Evolutionary conservation across 2,329 filamentous ascomycete genomes (phyloP).

Genomic region (Xylaria sp.): DNA sequence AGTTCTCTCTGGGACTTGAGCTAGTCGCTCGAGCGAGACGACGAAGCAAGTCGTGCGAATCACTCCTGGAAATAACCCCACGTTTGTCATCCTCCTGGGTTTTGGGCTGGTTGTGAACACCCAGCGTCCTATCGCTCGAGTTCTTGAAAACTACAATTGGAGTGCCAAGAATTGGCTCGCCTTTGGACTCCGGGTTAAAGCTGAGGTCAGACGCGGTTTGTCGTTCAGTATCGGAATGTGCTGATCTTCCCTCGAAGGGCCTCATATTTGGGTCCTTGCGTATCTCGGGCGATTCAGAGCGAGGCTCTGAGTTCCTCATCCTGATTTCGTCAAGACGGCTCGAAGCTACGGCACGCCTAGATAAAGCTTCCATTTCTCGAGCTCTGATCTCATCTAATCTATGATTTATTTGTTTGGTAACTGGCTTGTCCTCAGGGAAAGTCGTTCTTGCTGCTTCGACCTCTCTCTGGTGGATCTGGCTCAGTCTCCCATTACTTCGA

Average conservation of each 20-base stretch:
- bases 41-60: constrained; percentile 62
- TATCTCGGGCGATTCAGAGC: constrained; percentile 57
- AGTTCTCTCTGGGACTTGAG: constrained; percentile 53
- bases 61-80: constrained; percentile 47
- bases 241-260: constrained; percentile 29
- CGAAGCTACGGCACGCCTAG: constrained; percentile 60
- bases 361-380: constrained; percentile 57
- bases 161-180: constrained; percentile 26
- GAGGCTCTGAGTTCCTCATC: constrained; percentile 58
- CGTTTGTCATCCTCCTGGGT: constrained; percentile 36
- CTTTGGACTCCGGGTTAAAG: constrained; percentile 26
- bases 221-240: constrained; percentile 20
- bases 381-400: constrained; percentile 62
- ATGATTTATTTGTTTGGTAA: constrained; percentile 51
- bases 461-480: constrained; percentile 53
- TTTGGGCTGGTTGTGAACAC: constrained; percentile 26
- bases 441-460: constrained; percentile 46
- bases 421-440: constrained; percentile 40
- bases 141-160: constrained; percentile 28
- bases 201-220: constrained; percentile 15
- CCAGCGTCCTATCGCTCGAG: constrained; percentile 26
- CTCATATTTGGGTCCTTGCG: constrained; percentile 49
- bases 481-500: constrained; percentile 52
- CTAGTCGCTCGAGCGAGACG: constrained; percentile 61
- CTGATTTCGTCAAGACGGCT: constrained; percentile 65